phyloP scores from a whole-genome alignment of 768 basidiomycete species.

The Amanita subjunquillea region DNA sequence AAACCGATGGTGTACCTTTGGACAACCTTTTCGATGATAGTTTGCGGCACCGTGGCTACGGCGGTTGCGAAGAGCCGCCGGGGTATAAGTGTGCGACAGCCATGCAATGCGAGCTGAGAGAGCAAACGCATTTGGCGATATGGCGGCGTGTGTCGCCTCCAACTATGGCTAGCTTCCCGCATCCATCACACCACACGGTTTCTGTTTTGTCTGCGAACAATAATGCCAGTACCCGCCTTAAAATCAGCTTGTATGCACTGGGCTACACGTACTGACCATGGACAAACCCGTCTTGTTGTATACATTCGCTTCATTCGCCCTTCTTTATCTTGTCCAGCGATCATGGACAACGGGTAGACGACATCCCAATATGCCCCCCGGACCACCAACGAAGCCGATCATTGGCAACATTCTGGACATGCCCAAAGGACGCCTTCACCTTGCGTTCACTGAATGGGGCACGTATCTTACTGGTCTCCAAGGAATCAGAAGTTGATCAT shows the following conservation, averaged over 20 bases:
- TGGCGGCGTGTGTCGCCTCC: background rate
- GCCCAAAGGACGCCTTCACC: constrained; percentile 12
- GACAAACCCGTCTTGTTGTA: background rate
- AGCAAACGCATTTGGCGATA: background rate
- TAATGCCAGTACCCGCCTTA: too few species aligned
- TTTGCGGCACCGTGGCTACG: constrained; percentile 48
- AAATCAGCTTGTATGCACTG: background rate
- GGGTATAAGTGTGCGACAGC: constrained; percentile 6
- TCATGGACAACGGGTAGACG: background rate
- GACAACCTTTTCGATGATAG: constrained; percentile 94
- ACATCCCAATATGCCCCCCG: constrained; percentile 14
- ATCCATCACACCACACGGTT: too few species aligned
- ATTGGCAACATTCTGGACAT: constrained; percentile 14
- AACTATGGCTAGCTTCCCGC: too few species aligned
- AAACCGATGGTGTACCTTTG: constrained; percentile 94
- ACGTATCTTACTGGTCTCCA: background rate
- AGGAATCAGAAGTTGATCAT: background rate
- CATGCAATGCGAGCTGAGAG: background rate
- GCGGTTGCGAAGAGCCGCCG: constrained; percentile 17
- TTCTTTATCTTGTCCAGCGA: background rate
- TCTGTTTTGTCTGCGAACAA: too few species aligned
- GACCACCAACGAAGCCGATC: constrained; percentile 14
- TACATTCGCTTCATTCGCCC: background rate
- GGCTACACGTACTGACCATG: background rate
- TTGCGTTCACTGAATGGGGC: constrained; percentile 14